Conservation (phyloP, 495 filamentous ascomycete species). For the Aspergillus haitiensis region DNA sequence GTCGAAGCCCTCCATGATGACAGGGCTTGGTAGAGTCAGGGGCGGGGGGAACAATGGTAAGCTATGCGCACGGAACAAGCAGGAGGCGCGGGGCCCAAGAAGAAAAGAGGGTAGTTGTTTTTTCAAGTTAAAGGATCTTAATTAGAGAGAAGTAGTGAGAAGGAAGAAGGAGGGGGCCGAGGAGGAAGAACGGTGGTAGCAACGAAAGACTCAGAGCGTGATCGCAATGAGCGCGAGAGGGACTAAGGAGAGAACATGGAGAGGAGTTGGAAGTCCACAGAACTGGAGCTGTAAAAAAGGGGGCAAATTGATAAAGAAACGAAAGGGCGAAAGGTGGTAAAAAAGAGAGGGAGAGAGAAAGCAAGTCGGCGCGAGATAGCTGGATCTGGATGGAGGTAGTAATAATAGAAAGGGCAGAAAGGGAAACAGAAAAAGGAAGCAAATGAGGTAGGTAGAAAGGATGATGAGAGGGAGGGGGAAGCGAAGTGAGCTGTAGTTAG, state of each 20-base stretch:
- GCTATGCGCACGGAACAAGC: neutral
- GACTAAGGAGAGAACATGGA: constrained; percentile 17
- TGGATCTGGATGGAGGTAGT: constrained; percentile 5
- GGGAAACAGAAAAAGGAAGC: constrained; percentile 12
- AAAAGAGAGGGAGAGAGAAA: neutral
- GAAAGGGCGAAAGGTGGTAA: neutral
- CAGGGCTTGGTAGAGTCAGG: constrained; percentile 9
- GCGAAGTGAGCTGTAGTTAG: constrained; percentile 18
- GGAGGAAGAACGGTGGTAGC: constrained; percentile 11
- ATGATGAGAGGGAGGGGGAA: constrained; percentile 19
- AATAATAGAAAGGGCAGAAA: neutral
- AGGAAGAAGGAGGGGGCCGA: constrained; percentile 14
- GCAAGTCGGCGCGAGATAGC: neutral
- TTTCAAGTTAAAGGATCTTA: no score
- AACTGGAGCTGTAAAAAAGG: constrained; percentile 13
- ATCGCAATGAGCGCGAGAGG: constrained; percentile 10
- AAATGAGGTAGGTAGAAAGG: constrained; percentile 18
- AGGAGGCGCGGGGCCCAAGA: constrained; percentile 19
- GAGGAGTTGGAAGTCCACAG: constrained; percentile 3
- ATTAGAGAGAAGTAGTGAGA: constrained; percentile 10
- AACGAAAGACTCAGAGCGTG: constrained; percentile 6
- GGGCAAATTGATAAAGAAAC: neutral
- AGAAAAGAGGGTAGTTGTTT: constrained; percentile 18
- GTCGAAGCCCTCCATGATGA: constrained; percentile 64
- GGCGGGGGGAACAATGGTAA: constrained; percentile 3